Conservation (phyloP, 2,329 filamentous ascomycete genomes). For the Aspergillaceae sp. region DNA sequence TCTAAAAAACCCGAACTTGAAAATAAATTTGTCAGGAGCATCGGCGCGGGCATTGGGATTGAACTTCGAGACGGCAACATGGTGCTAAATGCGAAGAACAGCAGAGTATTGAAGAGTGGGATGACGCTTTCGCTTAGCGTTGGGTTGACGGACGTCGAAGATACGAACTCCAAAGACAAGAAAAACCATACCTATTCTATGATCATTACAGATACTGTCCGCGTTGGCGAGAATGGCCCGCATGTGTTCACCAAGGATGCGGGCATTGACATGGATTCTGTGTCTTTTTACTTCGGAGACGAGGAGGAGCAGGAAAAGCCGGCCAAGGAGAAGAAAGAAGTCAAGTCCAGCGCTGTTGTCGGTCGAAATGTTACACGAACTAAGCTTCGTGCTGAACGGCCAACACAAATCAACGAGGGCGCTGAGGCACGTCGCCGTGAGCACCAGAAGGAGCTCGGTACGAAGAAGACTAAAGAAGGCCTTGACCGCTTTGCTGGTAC, state of each 20-base stretch:
- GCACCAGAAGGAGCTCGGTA: constrained; percentile 82
- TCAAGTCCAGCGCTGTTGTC: constrained; percentile 74
- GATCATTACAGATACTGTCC: constrained; percentile 84
- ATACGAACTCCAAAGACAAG: constrained; percentile 79
- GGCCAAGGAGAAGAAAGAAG: constrained; percentile 72
- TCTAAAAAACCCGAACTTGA: constrained; percentile 91
- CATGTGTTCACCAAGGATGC: constrained; percentile 94
- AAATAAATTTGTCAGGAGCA: constrained; percentile 87
- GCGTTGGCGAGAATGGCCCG: constrained; percentile 57
- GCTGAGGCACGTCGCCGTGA: constrained; percentile 77
- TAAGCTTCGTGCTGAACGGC: constrained; percentile 80
- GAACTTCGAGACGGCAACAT: constrained; percentile 81
- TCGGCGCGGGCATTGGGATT: constrained; percentile 86
- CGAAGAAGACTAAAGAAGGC: constrained; percentile 85
- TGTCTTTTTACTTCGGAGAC: constrained; percentile 98
- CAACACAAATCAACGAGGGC: constrained; percentile 81
- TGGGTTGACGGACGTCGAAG: constrained; percentile 81
- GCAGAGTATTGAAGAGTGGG: constrained; percentile 75
- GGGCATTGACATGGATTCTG: constrained; percentile 81
- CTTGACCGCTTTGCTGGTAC: constrained; percentile 77
- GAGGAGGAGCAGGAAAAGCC: constrained; percentile 75
- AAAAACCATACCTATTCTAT: constrained; percentile 83
- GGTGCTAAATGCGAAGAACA: constrained; percentile 78
- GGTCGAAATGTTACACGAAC: constrained; percentile 94
- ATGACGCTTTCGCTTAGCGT: constrained; percentile 93